A percentile compares a stretch with the other conserved stretches of the same genome.
phyloP scores from a whole-genome alignment of 208 protist species.

The Leishmania lainsoni region DNA sequence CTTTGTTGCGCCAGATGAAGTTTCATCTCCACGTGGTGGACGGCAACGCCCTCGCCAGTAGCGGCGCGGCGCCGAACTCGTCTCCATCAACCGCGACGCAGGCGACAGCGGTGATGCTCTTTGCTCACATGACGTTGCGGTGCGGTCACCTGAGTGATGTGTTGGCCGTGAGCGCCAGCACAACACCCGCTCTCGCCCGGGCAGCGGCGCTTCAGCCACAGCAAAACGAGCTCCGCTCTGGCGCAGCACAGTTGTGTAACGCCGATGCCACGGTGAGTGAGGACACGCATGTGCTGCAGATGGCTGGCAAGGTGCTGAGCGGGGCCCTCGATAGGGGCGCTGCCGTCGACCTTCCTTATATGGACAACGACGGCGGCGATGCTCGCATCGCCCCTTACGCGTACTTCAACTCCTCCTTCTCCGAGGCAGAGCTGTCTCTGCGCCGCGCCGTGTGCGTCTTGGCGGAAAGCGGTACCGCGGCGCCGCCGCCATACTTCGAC shows the following conservation, averaged over 20 bases:
- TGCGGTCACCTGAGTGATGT: conserved; percentile 59
- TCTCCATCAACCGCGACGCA: not conserved
- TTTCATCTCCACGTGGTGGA: conserved; percentile 84
- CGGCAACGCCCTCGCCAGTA: conserved; percentile 30
- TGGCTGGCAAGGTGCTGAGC: conserved; percentile 14
- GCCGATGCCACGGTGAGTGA: conserved; percentile 19
- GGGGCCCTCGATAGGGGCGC: not conserved
- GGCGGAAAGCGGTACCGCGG: not conserved
- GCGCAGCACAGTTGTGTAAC: conserved; percentile 3
- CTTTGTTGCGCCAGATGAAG: conserved; percentile 11
- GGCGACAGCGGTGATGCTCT: conserved; percentile 48
- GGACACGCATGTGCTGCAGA: conserved; percentile 28
- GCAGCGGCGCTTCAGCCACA: conserved; percentile 8
- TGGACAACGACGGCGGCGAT: conserved; percentile 7
- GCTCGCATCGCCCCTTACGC: conserved; percentile 39
- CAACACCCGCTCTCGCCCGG: conserved; percentile 14
- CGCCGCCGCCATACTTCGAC: conserved; percentile 60
- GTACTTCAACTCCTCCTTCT: conserved; percentile 52
- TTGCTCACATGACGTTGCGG: conserved; percentile 76
- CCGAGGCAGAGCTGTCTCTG: conserved; percentile 38
- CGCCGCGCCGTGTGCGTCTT: conserved; percentile 5
- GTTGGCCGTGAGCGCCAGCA: conserved; percentile 75
- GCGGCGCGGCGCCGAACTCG: not conserved
- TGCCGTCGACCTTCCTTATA: conserved; percentile 10
- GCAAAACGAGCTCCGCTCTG: not conserved